Base-by-base conservation (phyloP, 495 filamentous ascomycete genomes). In the Chaetomium fimeti region DNA sequence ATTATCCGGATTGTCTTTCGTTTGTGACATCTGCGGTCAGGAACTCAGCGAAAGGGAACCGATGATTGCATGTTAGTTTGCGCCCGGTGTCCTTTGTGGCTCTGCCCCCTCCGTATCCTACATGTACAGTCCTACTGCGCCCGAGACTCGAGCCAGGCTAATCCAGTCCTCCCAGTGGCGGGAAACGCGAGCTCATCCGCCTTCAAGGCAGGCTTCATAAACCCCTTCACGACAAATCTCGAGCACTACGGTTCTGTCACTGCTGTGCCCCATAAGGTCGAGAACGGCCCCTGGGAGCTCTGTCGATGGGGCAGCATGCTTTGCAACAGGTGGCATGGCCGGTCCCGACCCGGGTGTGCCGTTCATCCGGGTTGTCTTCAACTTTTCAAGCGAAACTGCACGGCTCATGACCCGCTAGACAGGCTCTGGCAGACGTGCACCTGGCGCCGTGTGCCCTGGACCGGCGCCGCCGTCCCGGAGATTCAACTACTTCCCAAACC, bases 341-440 rank as follows among this genome's bases (percentile, higher is more conserved):
- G 11, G 1, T 27, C 36, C 6, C 22, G 24, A 2, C 55, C 36
- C 1, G 55, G 57, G 7, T 60, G 57, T 25, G 27, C 43, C 13
- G 15, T 60, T 27, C 57, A 60, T 27, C 25, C 3, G 13, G 25
- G 22, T 15, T 60, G 57, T 22, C 57, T 60, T 0, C 24, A 60
- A 27, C 1, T 60, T 1, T 47, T 48, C 25, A 60, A 48, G 57
- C 57, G 57, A 5, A 2, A 60, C 38, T 60, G 36, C 57, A 48
- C 32, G 6, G 57, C 57, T 20, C 27, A 45, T 9, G 27, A 60
- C 43, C 42, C 43, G 12, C 18, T 60, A 0, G 57, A 60, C 36
- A 43, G 40, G 7, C 42, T 60, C 25, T 60, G 57, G 57, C 57
- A 47, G 57, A 22, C 57, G 9, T 60, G 42, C 15, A 18, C 48